Conservation (phyloP, 108 stramenopile genomes). For the Cyclotella sp. region DNA sequence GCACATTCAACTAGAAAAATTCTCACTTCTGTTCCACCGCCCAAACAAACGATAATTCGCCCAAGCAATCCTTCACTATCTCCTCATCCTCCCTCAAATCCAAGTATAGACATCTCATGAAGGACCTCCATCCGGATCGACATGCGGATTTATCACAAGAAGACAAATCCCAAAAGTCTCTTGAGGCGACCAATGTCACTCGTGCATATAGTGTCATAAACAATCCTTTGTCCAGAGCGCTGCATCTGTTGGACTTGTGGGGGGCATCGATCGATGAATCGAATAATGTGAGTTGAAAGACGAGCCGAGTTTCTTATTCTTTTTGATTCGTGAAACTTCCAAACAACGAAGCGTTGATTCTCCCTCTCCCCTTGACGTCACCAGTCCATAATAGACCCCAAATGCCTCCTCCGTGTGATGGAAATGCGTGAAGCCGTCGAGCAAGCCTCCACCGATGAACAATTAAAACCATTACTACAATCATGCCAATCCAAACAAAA, state of each 20-base stretch:
- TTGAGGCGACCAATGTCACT: conserved; percentile 60
- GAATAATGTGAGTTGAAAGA: conserved; percentile 26
- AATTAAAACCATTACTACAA: conserved; percentile 46
- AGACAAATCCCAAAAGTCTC: conserved; percentile 20
- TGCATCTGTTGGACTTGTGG: conserved; percentile 70
- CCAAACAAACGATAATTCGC: no score
- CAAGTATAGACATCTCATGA: conserved; percentile 73
- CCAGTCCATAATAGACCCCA: conserved; percentile 55
- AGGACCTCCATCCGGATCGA: conserved; percentile 69
- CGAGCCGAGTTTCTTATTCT: no score
- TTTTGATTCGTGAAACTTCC: not conserved
- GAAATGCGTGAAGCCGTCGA: conserved; percentile 73
- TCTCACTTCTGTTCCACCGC: not conserved
- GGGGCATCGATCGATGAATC: conserved; percentile 55
- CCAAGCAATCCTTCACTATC: conserved; percentile 57
- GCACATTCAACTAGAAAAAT: not conserved
- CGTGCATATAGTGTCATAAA: conserved; percentile 67
- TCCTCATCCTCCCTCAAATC: conserved; percentile 51
- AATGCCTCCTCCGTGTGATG: conserved; percentile 72
- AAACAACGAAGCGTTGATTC: not conserved
- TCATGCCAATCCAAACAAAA: conserved; percentile 37
- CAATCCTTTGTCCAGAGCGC: conserved; percentile 63
- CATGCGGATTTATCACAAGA: conserved; percentile 32
- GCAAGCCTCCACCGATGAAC: conserved; percentile 37
- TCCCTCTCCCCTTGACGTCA: not conserved